Evolutionary conservation across 495 filamentous ascomycete genomes (phyloP).

Genomic region (Neurospora sp.): DNA sequence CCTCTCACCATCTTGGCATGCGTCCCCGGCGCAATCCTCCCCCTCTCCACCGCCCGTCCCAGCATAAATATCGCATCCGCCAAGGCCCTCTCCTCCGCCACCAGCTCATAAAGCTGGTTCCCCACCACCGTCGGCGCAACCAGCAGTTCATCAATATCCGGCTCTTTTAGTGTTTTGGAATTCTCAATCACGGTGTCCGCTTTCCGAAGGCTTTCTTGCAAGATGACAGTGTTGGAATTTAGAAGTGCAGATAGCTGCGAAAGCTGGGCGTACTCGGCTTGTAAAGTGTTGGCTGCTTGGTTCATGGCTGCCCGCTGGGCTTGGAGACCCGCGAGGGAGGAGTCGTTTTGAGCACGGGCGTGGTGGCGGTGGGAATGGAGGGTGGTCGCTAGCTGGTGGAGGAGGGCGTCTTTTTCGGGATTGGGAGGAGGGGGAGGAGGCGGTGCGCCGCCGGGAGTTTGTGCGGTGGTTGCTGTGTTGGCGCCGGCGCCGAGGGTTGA

Average conservation of each 20-base stretch:
- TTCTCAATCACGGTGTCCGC: conserved; percentile 71
- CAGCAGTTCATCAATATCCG: conserved; percentile 72
- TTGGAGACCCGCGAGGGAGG: conserved; percentile 61
- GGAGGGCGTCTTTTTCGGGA: conserved; percentile 86
- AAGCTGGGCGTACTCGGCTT: conserved; percentile 61
- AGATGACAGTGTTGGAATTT: conserved; percentile 62
- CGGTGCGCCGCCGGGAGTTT: conserved; percentile 27
- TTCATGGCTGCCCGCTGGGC: conserved; percentile 74
- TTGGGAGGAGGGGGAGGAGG: conserved; percentile 73
- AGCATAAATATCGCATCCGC: conserved; percentile 80
- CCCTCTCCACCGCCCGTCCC: conserved; percentile 69
- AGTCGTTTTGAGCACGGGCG: conserved; percentile 53
- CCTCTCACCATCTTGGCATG: conserved; percentile 78
- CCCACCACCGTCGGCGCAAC: conserved; percentile 91
- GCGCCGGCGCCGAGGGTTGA: conserved; percentile 39
- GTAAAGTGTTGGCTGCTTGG: conserved; percentile 51
- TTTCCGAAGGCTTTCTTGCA: conserved; percentile 63
- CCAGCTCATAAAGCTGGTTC: conserved; percentile 79
- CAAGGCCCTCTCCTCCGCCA: conserved; percentile 74
- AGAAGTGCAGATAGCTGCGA: conserved; percentile 58
- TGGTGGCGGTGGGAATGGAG: conserved; percentile 55
- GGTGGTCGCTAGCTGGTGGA: conserved; percentile 62
- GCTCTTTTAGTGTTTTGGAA: conserved; percentile 40
- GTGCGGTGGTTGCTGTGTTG: conserved; percentile 29
- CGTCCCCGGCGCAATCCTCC: conserved; percentile 65